Evolutionary conservation across 495 filamentous ascomycete species (phyloP).

Genomic region (Neurospora africana): DNA sequence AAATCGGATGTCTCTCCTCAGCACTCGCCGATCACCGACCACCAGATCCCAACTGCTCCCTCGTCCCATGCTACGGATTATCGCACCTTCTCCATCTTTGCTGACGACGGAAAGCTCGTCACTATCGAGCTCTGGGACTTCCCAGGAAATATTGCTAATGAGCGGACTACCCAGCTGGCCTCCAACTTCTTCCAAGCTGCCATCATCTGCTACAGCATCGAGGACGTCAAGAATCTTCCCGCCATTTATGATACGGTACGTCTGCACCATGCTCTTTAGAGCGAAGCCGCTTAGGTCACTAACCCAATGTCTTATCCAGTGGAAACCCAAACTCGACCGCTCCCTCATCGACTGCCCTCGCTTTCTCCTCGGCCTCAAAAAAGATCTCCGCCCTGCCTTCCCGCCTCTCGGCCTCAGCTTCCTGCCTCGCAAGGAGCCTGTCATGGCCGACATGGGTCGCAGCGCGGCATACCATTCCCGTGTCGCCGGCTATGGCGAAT

Average conservation of each 20-base stretch:
- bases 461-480: background rate
- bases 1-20: background rate
- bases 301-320: conserved; percentile 7
- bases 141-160: conserved; percentile 8
- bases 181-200: conserved; percentile 19
- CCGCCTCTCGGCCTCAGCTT: conserved; percentile 8
- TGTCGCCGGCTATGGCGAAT: conserved; percentile 13
- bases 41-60: conserved; percentile 1
- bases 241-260: conserved; percentile 7
- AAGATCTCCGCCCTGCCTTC: conserved; percentile 7
- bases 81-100: conserved; percentile 5
- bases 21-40: background rate
- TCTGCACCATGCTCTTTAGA: background rate
- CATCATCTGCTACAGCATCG: conserved; percentile 21
- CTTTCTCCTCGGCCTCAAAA: conserved; percentile 20
- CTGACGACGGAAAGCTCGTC: conserved; percentile 3
- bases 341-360: conserved; percentile 13
- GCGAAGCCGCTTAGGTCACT: background rate
- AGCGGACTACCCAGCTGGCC: background rate
- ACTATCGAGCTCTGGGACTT: conserved; percentile 24
- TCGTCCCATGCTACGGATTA: conserved; percentile 7
- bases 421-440: conserved; percentile 5
- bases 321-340: conserved; percentile 16
- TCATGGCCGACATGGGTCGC: background rate
- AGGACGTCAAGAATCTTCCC: conserved; percentile 9